phyloP scores from a whole-genome alignment of 2,329 filamentous ascomycete species.

The Colletotrichum scovillei region DNA sequence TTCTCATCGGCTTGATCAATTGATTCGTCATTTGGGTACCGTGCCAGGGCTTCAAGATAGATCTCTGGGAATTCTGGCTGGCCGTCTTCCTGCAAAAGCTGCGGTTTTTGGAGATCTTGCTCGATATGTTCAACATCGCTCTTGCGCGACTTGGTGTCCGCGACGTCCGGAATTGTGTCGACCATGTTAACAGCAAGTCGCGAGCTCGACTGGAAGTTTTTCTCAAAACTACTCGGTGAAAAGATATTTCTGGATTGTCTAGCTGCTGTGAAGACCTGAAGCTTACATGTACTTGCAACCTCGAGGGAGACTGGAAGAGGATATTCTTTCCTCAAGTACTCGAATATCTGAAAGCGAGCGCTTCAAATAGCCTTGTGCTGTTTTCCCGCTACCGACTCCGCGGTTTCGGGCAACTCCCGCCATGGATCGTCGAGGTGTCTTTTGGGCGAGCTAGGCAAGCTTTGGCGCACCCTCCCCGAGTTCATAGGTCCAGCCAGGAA shows the following conservation, averaged over 20 bases:
- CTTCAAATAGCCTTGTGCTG: not conserved
- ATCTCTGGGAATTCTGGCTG: conserved; percentile 42
- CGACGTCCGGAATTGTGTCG: not conserved
- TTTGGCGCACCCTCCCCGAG: not conserved
- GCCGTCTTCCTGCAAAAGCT: conserved; percentile 28
- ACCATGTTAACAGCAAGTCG: not conserved
- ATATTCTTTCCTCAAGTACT: not conserved
- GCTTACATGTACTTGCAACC: too few relatives aligned
- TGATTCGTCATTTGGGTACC: conserved; percentile 50
- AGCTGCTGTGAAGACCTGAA: not conserved
- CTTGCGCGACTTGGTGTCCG: not conserved
- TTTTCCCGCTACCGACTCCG: not conserved
- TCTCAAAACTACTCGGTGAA: not conserved
- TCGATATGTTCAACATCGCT: conserved; percentile 38
- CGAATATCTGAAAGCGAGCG: not conserved
- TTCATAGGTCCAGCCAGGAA: not conserved
- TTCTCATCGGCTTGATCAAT: conserved; percentile 49
- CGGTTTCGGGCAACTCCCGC: conserved; percentile 19
- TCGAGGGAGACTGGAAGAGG: not conserved
- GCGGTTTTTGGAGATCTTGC: conserved; percentile 33
- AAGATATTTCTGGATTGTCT: not conserved
- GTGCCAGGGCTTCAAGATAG: conserved; percentile 48
- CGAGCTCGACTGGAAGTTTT: not conserved
- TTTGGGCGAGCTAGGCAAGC: not conserved
- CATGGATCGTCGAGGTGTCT: not conserved